Base-by-base conservation (phyloP, 163 green algal species). In the Trebouxiophyceae sp. region DNA sequence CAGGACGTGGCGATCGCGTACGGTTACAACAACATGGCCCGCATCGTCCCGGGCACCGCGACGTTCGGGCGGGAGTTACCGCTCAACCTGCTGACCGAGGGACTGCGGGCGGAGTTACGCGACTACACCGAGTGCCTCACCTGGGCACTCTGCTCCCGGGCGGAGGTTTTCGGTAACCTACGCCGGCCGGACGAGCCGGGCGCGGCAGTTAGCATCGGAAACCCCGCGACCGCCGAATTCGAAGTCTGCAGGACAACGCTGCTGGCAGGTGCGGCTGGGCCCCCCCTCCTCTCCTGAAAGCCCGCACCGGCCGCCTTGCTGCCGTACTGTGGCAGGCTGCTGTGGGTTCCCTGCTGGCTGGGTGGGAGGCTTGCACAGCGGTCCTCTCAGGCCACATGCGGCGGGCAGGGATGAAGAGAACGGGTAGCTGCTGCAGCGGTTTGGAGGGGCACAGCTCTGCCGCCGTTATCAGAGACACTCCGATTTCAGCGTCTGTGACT, bases 1-100 rank as follows among this genome's bases (percentile, higher is more conserved):
- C 72, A 78, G 84, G 94, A 99, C 73, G 92, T 98, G 57, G 94
- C 94, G 4, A 99, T 99, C 54, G 91, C 94, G 20, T 90, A 95
- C 70, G 94, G 94, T 30, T 99, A 94, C 87, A 99, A 99, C 79
- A 98, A 99, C 77, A 85, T 99, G 20, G 33, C 60, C 2, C 77
- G 77, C 61, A 81, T 54, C 26, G 73, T 89, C 32, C 84, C 87
- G 5, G 58, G 66, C 12, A 90, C 81, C 0, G 69, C 81, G 7
- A 93, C 86, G 0, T 71, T 86, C 19, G 95, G 89, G 3, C 72
- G 74, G 29, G 90, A 98, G 83, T 84, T 95, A 68, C 92, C 93
- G 1, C 57, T 99, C 3, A 97, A 97, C 73, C 76, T 91, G 72
- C 67, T 95, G 44, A 87, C 66, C 6, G 93, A 98, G 77, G 69